Base-by-base conservation (phyloP, 2,329 filamentous ascomycete species). In the Neodidymelliopsis sp. region DNA sequence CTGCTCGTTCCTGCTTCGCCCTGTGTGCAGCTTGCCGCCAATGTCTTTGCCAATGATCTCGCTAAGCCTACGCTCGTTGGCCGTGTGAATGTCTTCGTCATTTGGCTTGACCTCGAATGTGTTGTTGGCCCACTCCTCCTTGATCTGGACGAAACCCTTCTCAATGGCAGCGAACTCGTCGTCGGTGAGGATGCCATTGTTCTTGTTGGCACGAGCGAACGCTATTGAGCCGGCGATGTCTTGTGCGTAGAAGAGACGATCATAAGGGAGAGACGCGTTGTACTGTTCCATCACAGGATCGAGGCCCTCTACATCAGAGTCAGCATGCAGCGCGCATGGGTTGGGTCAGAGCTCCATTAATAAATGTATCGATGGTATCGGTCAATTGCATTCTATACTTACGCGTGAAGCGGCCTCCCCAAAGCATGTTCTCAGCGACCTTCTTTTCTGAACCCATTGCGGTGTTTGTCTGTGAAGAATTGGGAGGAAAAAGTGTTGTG, bases 21-120 rank as follows among this genome's bases (percentile, higher is more conserved):
- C 78, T n/a, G 91, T 96, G 75, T 96, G 92, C 49, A 96, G 83
- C 78, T 96, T 96, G 18, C 92, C 91, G 1, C 87, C 90, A 48
- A 89, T 85, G 19, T 91, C 84, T 72, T 89, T 92, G 65, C 91
- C 90, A 55, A 96, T 92, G 55, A 96, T 82, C 77, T 96, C 91
- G 40, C 89, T 88, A 48, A 81, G 65, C 42, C 79, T 63, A 30
- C 79, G 66, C 71, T 81, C 79, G 54, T 82, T 82, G 30, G 79
- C 79, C 1, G 79, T 82, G 66, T 82, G 79, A 27, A 82, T 81
- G 59, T 82, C 79, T 62, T 81, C 78, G 45, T 81, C 79, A 34
- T 80, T 74, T 24, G 72, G 71, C 18, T 77, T 75, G 58, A 76
- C 70, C 57, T 78, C 75, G 66, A 81, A 81, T 6, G 62, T 72